Percentiles rank a stretch among this genome's conserved stretches.
Evolutionary conservation across 768 basidiomycete genomes (phyloP).

Genomic region (Suillus alpinus): DNA sequence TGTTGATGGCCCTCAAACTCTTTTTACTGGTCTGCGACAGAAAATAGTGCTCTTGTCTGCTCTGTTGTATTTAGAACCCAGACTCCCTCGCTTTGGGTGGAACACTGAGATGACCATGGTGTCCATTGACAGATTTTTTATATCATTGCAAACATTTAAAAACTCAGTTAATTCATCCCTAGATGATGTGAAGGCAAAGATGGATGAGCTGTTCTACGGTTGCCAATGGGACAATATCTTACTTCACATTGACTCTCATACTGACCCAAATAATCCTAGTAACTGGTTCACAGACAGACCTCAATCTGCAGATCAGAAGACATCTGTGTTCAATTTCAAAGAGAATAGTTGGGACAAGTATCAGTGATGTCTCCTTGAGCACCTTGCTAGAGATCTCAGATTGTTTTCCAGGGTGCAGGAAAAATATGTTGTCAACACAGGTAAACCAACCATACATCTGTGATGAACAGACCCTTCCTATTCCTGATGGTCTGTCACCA

Average conservation of each 20-base stretch:
- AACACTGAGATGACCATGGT: not conserved
- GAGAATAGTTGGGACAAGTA: not conserved
- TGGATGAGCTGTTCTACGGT: not conserved
- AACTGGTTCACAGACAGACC: not conserved
- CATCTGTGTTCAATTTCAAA: not conserved
- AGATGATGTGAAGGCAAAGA: not conserved
- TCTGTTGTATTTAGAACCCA: not conserved
- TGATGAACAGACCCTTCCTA: too few relatives aligned
- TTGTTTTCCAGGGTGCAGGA: too few relatives aligned
- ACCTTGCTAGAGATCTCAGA: not conserved
- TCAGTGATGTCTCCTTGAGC: not conserved
- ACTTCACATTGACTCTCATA: not conserved
- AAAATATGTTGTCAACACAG: too few relatives aligned
- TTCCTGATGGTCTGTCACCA: too few relatives aligned
- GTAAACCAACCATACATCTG: too few relatives aligned
- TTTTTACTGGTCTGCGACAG: too few relatives aligned
- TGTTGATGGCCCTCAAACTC: too few relatives aligned
- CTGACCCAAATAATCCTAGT: not conserved
- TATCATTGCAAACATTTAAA: not conserved
- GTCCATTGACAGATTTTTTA: not conserved
- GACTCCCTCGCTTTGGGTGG: not conserved
- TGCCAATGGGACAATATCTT: not conserved
- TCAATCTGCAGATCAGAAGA: not conserved
- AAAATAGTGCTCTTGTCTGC: too few relatives aligned
- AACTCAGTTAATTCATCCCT: not conserved